These are phyloP conservation scores for Ehretia macrophylla DNA, from an alignment of 257 asterid genomes.

Conservation along the genomic window DNA sequence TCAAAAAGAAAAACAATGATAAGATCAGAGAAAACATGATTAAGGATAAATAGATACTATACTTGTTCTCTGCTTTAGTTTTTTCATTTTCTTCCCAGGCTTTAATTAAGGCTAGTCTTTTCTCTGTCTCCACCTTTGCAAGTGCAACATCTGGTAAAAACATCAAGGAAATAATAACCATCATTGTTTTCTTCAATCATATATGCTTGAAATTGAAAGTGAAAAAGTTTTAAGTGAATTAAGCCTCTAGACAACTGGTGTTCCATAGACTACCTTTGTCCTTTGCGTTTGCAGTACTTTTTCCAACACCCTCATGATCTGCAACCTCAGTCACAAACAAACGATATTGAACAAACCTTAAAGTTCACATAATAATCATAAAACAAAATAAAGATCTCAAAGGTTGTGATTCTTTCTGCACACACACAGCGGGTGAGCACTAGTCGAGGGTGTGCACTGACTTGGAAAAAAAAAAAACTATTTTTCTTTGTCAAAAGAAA, in stretches of 20 bases:
- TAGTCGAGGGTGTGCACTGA: too few relatives aligned
- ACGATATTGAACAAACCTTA: background rate
- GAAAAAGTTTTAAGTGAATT: background rate
- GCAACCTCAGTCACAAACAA: constrained; percentile 11
- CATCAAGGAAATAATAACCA: background rate
- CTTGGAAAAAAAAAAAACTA: background rate
- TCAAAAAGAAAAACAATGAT: background rate
- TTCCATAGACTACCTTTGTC: constrained; percentile 28
- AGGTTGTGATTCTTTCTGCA: background rate
- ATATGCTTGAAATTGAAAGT: background rate
- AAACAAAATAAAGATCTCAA: background rate
- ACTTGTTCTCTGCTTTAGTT: constrained; percentile 55
- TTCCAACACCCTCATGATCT: constrained; percentile 19
- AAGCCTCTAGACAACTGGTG: too few relatives aligned
- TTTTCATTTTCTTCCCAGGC: constrained; percentile 79
- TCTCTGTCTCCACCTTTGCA: constrained; percentile 40
- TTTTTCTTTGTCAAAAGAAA: too few relatives aligned
- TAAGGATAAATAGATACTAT: background rate
- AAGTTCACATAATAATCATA: background rate
- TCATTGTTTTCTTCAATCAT: background rate
- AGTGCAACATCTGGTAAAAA: constrained; percentile 28
- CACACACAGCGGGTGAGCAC: too few relatives aligned
- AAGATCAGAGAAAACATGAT: background rate
- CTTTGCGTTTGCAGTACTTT: constrained; percentile 4
- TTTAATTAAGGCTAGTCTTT: constrained; percentile 52